Base-by-base conservation (phyloP, 1,139 yeast genomes). In the Hemisphaericaspora lyxosophila region DNA sequence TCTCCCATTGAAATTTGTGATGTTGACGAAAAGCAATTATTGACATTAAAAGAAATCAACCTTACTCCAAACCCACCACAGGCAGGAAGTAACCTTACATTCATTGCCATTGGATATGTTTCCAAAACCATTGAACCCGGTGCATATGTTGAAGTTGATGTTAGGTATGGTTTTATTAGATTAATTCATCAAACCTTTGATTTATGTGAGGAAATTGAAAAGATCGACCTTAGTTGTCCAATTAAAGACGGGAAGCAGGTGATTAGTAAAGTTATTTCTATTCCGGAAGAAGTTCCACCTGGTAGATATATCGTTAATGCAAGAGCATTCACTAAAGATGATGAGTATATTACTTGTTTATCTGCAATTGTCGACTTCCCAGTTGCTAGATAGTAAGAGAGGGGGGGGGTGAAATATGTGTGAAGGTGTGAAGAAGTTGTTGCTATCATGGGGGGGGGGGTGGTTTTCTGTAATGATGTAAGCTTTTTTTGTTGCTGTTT, bases 261-360 rank as follows among this genome's bases (percentile, higher is more conserved):
- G 37, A 66, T 92, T 44, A 62, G 73, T 26, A 88, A 89, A 62
- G 64, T 69, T 33, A 94, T 92, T 24, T 90, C 82, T 51, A 78
- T 92, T 45, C 98, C 98, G 14, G 69, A 73, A n/a, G 94, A 88
- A 61, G 95, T 90, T 18, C 97, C 98, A 42, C 96, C 97, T 20
- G 98, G 97, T 31, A 84, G 78, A 59, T 92, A 92, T 66, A 66
- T 77, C 31, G 95, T 90, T 35, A 70, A 74, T 43, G 97, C 97
- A 14, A 79, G 92, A 55, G 98, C 97, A 4, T 92, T 76, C 66
- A 88, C 95, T 32, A 78, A 67, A 36, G 88, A 85, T 40, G 96
- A 86, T 51, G 81, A 76, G 34, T 75, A 83, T 47, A 81, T 92
- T 49, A 82, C 96, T 24, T 92, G 98, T 61, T 71, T 92, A 54